Evolutionary conservation across 1,139 yeast species (phyloP), one percentile per base, ranked within the genome.

Genomic region (Saccharomycopsis hybrid): DNA sequence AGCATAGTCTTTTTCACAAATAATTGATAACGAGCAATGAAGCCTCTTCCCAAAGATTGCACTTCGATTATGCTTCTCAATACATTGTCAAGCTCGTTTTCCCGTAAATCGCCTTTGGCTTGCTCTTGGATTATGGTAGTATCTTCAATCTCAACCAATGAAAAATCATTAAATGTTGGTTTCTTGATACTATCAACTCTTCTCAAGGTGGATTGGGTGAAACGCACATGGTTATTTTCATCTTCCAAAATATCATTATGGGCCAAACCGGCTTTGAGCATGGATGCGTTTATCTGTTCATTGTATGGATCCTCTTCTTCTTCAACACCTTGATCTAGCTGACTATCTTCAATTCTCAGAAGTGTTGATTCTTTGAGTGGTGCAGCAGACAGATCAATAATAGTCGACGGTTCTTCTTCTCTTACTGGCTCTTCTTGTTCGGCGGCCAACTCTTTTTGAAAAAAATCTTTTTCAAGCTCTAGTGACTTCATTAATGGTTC

Each of bases 21-120:
- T 69, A 82, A 70, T 30, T 67, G 67, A 62, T 81, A 85, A 46
- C 94, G 72, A 55, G 78, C 67, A 49, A 77, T 71, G 1, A 85
- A 82, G 30, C 90, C 92, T 57, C 85, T 70, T 5, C 84, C 73
- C 32, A 80, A 65, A 0, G 88, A 74, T 61, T 85, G 92, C 32
- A 84, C 67, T 52, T 58, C 56, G 32, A 70, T 61, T 8, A 73
- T 62, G 3, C 62, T 62, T 11, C 64, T 65, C 41, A 70, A 50
- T 54, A 67, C 68, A 4, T 41, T 18, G 25, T 54, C 55, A 3
- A 55, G 49, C 18, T 54, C 55, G 11, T 47, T 44, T 2, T 51
- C 56, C 5, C 31, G 11, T 41, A 47, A 36, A 24, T 49, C 47
- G 28, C 32, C 40, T n/a, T 11, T 36, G 9, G 41, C 49, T 8